Evolutionary conservation across 257 asterid genomes (phyloP), one percentile per base, ranked within the genome.

Genomic region (Ballota nigra): DNA sequence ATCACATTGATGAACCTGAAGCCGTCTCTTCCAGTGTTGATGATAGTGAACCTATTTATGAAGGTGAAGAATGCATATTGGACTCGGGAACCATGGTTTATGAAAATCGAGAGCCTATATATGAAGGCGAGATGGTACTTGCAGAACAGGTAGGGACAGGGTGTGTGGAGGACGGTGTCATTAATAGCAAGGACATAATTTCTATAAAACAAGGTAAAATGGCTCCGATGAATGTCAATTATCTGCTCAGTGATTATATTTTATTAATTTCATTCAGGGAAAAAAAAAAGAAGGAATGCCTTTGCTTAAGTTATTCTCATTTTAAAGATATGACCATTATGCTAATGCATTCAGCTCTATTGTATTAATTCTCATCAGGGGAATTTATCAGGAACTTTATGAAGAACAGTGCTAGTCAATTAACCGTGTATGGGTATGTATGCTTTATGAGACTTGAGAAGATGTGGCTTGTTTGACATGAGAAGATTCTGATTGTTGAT

Each of bases 121-220:
- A 95, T 84, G 99, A 95, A 78, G 99, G 99, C 24, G 98, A 95
- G 87, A 88, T 85, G 75, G 81, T 88, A 75, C 96, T 95, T 72
- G 90, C 98, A 11, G 89, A 86, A 77, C 95, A 85, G 86, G 91
- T 81, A 49, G 85, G 77, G 64, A 79, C 40, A 59, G 81, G 72
- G 63, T 51, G 62, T 82, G 62, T 31, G 71, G 83, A 81, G 19
- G 81, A 53, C 19, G 77, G 64, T 77, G 80, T 63, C 65, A 31
- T 75, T 26, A 74, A 72, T 74, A 67, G 80, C 73, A 85, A 73
- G 59, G 85, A 73, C 75, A 78, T 68, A 49, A 80, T 89, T 75
- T 84, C 93, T 66, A 28, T 68, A 19, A 82, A 76, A 78, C 88
- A 92, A 88, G 98, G 99, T 95, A 82, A 83, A 34, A 73, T 1